Base-by-base conservation (phyloP, 1,284 basidiomycete species). In the Lentinula novae-zelandiae region DNA sequence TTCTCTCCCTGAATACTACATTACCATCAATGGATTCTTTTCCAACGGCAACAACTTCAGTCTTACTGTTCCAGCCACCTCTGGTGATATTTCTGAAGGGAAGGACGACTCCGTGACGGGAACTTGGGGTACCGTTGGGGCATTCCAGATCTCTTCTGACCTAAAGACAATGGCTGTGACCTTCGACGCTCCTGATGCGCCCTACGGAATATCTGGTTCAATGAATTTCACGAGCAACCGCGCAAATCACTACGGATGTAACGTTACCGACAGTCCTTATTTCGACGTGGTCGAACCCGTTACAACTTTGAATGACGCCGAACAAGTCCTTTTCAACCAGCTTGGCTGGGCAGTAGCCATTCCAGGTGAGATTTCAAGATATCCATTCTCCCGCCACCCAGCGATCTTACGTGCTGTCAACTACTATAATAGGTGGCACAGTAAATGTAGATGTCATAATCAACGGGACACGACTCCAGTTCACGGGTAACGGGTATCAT, bases 401-500 rank as follows among this genome's bases (percentile, higher is more conserved):
- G n/a, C 10, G 8, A 22, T 17, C 7, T 22, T 22, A 36, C 40
- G 7, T 12, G 15, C 39, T 27, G 27, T 27, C 27, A 15, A 55
- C 12, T 8, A 17, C 27, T 10, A 27, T 4, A 20, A 4, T 34
- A 65, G 64, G 64, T 46, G 69, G 66, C 33, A 46, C 51, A 33
- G 66, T 64, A n/a, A 55, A 61, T 12, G 68, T 70, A n/a, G 63
- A 64, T 39, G 60, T 68, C 44, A 61, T 44, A 7, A 63, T 70
- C 53, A 62, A 66, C 58, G 68, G 65, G 13, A 61, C 65, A 8
- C 42, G 15, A 20, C 60, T 70, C 13, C 13, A 56, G 46, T 69
- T 70, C 65, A 57, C 60, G 13, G 70, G 70, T 7, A 55, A 64
- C 36, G 70, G 66, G 3, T 71, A 71, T 63, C 69, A 71, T 55